A percentile compares a stretch with the other conserved stretches of the same genome.
Evolutionary conservation across 768 basidiomycete genomes (phyloP).

Genomic region (Mycena vulgaris): DNA sequence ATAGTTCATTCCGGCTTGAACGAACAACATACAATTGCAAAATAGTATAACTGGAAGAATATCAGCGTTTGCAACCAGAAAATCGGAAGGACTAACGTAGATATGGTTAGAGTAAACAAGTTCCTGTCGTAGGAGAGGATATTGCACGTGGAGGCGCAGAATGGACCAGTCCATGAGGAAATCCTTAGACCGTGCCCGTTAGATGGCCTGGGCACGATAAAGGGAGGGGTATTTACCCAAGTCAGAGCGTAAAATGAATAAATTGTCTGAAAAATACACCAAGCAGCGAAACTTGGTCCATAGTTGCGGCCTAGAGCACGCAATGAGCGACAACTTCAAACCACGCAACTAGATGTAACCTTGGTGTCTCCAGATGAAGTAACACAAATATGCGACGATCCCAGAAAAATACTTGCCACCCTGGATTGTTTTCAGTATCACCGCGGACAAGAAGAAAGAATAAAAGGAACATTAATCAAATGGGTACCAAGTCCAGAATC

Average conservation of each 20-base stretch:
- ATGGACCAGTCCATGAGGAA: slow-evolving; percentile 94
- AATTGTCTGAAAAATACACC: slow-evolving; percentile 34
- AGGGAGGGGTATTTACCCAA: slow-evolving; percentile 18
- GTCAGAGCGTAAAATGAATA: slow-evolving; percentile 16
- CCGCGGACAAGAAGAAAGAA: neutral
- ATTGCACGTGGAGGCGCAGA: slow-evolving; percentile 66
- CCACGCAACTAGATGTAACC: slow-evolving; percentile 52
- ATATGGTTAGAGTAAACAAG: slow-evolving; percentile 79
- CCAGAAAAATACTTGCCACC: slow-evolving; percentile 88
- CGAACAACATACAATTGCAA: slow-evolving; percentile 73
- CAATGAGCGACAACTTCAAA: neutral
- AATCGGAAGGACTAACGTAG: slow-evolving; percentile 58
- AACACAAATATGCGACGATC: slow-evolving; percentile 76
- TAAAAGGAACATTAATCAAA: slow-evolving; percentile 81
- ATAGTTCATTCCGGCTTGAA: neutral
- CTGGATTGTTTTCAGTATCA: slow-evolving; percentile 54
- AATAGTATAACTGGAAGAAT: slow-evolving; percentile 76
- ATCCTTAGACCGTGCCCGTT: slow-evolving; percentile 66
- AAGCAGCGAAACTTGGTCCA: slow-evolving; percentile 29
- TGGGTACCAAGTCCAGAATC: slow-evolving; percentile 85
- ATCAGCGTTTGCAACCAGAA: neutral
- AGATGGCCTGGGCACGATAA: neutral
- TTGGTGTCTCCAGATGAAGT: slow-evolving; percentile 84
- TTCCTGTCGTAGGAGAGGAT: slow-evolving; percentile 80
- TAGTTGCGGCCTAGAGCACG: slow-evolving; percentile 4